Conservation (phyloP, 768 basidiomycete genomes). For the Lactifluus rugatus region DNA sequence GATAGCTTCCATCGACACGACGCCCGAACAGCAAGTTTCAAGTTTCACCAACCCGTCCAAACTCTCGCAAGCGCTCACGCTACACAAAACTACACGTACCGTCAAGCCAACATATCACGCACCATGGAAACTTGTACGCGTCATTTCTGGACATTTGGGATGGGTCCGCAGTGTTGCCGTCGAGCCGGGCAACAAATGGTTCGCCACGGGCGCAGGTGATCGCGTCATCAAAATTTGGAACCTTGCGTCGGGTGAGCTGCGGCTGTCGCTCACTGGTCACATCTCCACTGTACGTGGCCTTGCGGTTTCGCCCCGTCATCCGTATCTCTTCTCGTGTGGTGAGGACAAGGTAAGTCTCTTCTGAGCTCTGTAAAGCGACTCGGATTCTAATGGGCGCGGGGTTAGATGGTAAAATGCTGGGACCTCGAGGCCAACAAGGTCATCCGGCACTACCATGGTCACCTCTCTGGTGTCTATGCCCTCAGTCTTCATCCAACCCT, state of each 20-base stretch:
- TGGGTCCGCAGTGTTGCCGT: constrained; percentile 97
- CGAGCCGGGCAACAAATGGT: constrained; percentile 98
- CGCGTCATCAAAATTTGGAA: constrained; percentile 99
- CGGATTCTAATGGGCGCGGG: neutral
- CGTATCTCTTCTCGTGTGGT: constrained; percentile 94
- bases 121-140: constrained; percentile 91
- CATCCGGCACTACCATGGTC: constrained; percentile 97
- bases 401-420: constrained; percentile 99
- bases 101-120: constrained; percentile 95
- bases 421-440: constrained; percentile 98
- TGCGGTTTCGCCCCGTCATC: constrained; percentile 86
- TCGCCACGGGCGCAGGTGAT: constrained; percentile 95
- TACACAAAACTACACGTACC: constrained; percentile 89
- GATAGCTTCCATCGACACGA: constrained; percentile 68
- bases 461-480: constrained; percentile 95
- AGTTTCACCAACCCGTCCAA: constrained; percentile 54
- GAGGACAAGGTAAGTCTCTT: constrained; percentile 78
- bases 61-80: constrained; percentile 81
- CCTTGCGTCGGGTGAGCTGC: constrained; percentile 91
- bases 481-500: constrained; percentile 90
- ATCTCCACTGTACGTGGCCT: constrained; percentile 94
- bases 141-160: constrained; percentile 95
- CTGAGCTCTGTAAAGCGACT: neutral
- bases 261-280: constrained; percentile 93
- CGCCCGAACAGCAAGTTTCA: constrained; percentile 55